These are phyloP conservation scores for Tremella fuciformis DNA, from an alignment of 768 basidiomycete genomes.

Conservation along the genomic window DNA sequence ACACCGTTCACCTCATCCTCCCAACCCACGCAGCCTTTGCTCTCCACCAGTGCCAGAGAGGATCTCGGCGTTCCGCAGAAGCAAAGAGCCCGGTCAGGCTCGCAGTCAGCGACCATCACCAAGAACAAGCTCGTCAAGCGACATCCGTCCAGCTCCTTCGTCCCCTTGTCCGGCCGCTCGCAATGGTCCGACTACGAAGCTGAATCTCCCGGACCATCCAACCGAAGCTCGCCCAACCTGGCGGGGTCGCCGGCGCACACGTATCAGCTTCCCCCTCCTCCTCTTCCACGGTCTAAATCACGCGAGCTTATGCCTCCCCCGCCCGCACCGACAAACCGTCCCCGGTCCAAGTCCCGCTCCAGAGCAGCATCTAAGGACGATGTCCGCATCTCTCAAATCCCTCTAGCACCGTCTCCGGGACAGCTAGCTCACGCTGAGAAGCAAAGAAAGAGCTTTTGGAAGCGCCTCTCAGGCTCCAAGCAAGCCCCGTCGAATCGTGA, in stretches of 20 bases:
- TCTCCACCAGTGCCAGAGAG: no score
- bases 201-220: constrained; percentile 3
- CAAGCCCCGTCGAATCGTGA: constrained; percentile 11
- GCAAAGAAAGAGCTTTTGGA: constrained; percentile 36
- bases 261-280: background rate
- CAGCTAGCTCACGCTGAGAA: constrained; percentile 14
- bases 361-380: constrained; percentile 11
- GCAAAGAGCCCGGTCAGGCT: constrained; percentile 17
- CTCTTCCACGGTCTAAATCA: constrained; percentile 29
- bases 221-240: constrained; percentile 25
- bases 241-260: background rate
- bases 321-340: constrained; percentile 20
- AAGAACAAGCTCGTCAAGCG: constrained; percentile 30
- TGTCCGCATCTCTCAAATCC: constrained; percentile 26
- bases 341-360: constrained; percentile 22
- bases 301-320: constrained; percentile 45
- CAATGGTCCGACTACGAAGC: no score
- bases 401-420: constrained; percentile 32
- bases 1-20: constrained; percentile 1
- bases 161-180: constrained; percentile 2
- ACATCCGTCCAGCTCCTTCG: constrained; percentile 35
- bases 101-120: constrained; percentile 11
- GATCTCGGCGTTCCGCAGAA: no score
- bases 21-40: background rate
- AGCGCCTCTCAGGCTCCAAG: constrained; percentile 35